Base-by-base conservation (phyloP, 495 filamentous ascomycete genomes). In the Astrothelium macrocarpum region DNA sequence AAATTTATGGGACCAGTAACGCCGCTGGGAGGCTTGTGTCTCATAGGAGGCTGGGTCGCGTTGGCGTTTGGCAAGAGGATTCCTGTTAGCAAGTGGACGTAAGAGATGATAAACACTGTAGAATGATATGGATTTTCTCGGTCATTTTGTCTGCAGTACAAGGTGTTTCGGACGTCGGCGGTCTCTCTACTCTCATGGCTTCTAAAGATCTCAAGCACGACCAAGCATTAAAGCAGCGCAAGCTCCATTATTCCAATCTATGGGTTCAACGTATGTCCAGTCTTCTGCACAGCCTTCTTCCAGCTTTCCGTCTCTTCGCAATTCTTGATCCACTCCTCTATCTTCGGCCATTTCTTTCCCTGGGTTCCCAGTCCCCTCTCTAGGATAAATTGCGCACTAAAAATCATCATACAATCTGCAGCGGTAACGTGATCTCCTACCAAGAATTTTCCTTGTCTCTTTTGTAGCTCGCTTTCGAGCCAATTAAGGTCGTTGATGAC, bases 41-140 rank as follows among this genome's bases (percentile, higher is more conserved):
- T 84, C 67, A 83, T 84, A 70, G 82, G 75, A 14, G 82, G 81
- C 0, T 84, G 82, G 82, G 65, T 79, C n/a, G 76, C 74, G 42
- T 65, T 80, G 67, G 77, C 73, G 31, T 68, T 78, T 62, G 71
- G 66, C 46, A 74, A 66, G 66, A 74, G 73, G 25, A 29, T 56
- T 56, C 49, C 49, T 20, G 25, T 56, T 11, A 28, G 23, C 49
- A 56, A 25, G 20, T 56, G 49, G 49, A 28, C 49, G 7, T 56
- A 56, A 16, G 20, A 56, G 29, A 20, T 16, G 20, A 49, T 16
- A 16, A 20, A 18, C 5, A 49, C 45, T 18, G 20, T 23, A 49
- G 18, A 9, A 5, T 23, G 0, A 16, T 9, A 49, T 5, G 12
- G 11, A 5, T 23, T 14, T 49, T 49, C 45, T 18, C 14, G 45